A percentile compares a stretch with the other conserved stretches of the same genome.
These are phyloP conservation scores for Pseudozyma sp. DNA, from an alignment of 1,284 basidiomycete genomes.

Conservation along the genomic window DNA sequence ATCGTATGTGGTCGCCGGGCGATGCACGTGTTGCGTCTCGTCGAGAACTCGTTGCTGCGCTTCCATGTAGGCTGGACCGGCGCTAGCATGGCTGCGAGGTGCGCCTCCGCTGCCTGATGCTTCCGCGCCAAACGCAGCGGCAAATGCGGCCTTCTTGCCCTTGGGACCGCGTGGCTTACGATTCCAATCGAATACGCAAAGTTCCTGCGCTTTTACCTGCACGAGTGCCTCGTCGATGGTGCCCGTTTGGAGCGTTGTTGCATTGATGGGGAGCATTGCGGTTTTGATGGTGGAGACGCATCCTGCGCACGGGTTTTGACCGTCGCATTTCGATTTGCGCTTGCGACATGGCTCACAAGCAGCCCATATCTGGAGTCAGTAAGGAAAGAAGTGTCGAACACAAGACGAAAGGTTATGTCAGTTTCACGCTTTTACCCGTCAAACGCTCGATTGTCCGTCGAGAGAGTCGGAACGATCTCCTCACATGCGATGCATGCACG, in stretches of 20 bases:
- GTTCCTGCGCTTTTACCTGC: slow-evolving; percentile 36
- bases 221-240: slow-evolving; percentile 33
- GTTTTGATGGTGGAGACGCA: slow-evolving; percentile 53
- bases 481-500: too few relatives aligned
- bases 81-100: slow-evolving; percentile 42
- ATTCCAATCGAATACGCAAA: slow-evolving; percentile 59
- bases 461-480: too few relatives aligned
- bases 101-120: slow-evolving; percentile 28
- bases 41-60: slow-evolving; percentile 38
- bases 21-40: slow-evolving; percentile 6
- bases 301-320: slow-evolving; percentile 51
- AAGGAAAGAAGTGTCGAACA: not conserved
- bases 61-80: slow-evolving; percentile 49
- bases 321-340: slow-evolving; percentile 58
- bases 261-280: slow-evolving; percentile 39
- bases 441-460: too few relatives aligned
- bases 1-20: slow-evolving; percentile 10
- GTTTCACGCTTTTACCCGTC: too few relatives aligned
- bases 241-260: slow-evolving; percentile 26
- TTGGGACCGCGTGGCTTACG: slow-evolving; percentile 59
- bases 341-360: slow-evolving; percentile 58
- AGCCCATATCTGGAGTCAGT: slow-evolving; percentile 50
- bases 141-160: slow-evolving; percentile 49
- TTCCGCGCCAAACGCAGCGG: slow-evolving; percentile 38
- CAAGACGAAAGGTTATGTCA: not conserved